A percentile compares a stretch with the other conserved stretches of the same genome.
phyloP scores from a whole-genome alignment of 495 filamentous ascomycete genomes.

The Xylaria bambusicola region DNA sequence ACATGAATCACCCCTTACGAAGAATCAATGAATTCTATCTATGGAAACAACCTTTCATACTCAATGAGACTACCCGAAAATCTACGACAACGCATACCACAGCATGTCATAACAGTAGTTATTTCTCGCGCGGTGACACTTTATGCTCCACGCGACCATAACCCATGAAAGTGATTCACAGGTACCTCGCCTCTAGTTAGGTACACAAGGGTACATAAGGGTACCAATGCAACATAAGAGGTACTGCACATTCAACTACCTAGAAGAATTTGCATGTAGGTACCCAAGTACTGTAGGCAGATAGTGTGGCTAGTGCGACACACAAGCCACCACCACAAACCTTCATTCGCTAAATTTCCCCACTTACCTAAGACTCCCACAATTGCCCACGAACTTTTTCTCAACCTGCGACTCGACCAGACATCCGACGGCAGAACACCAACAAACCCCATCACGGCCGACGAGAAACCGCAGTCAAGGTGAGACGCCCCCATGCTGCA shows the following conservation, averaged over 20 bases:
- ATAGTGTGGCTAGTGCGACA: constrained; percentile 10
- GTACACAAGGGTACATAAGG: too few species aligned
- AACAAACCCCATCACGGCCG: constrained; percentile 42
- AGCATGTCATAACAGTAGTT: too few species aligned
- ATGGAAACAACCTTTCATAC: neutral
- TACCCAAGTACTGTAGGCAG: neutral
- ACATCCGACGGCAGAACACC: constrained; percentile 32
- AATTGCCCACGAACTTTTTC: constrained; percentile 24
- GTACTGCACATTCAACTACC: too few species aligned
- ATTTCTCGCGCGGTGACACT: too few species aligned
- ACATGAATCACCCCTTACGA: constrained; percentile 4
- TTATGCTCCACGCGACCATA: too few species aligned
- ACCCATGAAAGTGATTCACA: too few species aligned
- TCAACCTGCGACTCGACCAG: constrained; percentile 20
- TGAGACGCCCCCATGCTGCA: constrained; percentile 28
- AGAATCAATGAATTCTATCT: neutral
- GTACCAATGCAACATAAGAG: too few species aligned
- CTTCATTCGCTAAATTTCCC: constrained; percentile 24
- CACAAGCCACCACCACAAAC: constrained; percentile 22
- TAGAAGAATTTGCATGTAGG: too few species aligned
- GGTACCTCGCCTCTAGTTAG: too few species aligned
- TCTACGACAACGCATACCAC: too few species aligned
- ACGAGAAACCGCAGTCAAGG: constrained; percentile 50
- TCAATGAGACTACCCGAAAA: neutral
- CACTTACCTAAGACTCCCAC: constrained; percentile 22